Evolutionary conservation across 176 grass and related monocot species (phyloP).

Genomic region (Bothriochloa decipiens): DNA sequence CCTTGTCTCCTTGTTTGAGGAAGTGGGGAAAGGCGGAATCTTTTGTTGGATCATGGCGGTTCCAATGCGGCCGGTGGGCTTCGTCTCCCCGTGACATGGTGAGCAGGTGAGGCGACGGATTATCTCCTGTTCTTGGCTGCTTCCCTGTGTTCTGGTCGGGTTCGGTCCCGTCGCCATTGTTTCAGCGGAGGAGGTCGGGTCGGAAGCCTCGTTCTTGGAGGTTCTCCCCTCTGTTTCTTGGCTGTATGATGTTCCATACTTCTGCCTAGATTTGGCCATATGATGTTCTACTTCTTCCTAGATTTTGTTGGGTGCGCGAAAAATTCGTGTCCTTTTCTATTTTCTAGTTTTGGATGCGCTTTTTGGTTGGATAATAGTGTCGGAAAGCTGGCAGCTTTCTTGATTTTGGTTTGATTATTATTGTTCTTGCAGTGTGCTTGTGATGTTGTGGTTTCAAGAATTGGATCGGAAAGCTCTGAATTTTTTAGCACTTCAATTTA

Average conservation of each 20-base stretch:
- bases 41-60: constrained; percentile 49
- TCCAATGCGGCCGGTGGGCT: constrained; percentile 32
- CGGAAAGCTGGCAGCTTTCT: constrained; percentile 10
- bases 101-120: constrained; percentile 35
- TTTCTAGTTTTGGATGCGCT: not conserved
- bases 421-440: constrained; percentile 22
- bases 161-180: constrained; percentile 3
- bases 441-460: constrained; percentile 4
- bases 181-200: constrained; percentile 4
- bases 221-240: not conserved
- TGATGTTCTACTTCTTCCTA: constrained; percentile 1
- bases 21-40: constrained; percentile 52
- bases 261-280: constrained; percentile 13
- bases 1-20: constrained; percentile 53
- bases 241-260: not conserved
- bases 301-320: not conserved
- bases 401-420: constrained; percentile 1
- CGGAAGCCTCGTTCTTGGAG: constrained; percentile 11
- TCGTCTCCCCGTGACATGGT: constrained; percentile 45
- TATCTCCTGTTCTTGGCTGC: constrained; percentile 41
- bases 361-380: not conserved
- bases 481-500: constrained; percentile 4
- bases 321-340: not conserved
- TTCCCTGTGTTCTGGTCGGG: constrained; percentile 12
- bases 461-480: constrained; percentile 7